A percentile compares a stretch with the other conserved stretches of the same genome.
These are phyloP conservation scores for Hordeum marinum DNA, from an alignment of 176 grass and related monocot species.

Conservation along the genomic window DNA sequence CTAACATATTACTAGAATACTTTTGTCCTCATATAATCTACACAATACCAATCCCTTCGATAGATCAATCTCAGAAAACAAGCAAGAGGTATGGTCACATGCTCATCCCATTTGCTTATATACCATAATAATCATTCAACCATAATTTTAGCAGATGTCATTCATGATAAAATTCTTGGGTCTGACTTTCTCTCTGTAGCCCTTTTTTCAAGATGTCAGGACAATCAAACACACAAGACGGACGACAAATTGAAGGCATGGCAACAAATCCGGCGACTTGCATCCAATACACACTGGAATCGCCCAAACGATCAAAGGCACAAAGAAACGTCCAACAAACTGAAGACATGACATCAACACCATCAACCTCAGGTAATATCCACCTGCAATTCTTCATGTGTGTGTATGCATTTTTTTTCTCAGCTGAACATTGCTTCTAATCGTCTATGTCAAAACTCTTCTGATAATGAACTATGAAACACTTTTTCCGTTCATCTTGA, in stretches of 20 bases:
- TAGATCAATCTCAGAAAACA: no score
- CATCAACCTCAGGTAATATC: neutral
- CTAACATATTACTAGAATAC: no score
- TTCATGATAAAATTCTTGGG: neutral
- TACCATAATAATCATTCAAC: neutral
- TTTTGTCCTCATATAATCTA: no score
- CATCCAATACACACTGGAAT: neutral
- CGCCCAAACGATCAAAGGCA: neutral
- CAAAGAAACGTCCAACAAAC: neutral
- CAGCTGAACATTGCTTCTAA: neutral
- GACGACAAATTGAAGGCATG: neutral
- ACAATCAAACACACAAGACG: neutral
- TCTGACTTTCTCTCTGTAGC: neutral
- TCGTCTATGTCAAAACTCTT: neutral
- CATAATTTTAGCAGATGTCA: no score
- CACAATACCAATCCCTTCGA: no score
- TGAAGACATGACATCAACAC: neutral
- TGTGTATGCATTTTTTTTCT: neutral
- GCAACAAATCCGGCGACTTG: neutral
- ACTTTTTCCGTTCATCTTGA: neutral
- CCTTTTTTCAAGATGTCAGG: neutral
- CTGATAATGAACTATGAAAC: neutral
- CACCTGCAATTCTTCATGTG: neutral
- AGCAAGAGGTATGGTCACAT: no score
- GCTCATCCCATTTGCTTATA: no score